Percentiles rank a stretch among this genome's conserved stretches.
Evolutionary conservation across 495 filamentous ascomycete species (phyloP).

Genomic region (Astrothelium macrocarpum): DNA sequence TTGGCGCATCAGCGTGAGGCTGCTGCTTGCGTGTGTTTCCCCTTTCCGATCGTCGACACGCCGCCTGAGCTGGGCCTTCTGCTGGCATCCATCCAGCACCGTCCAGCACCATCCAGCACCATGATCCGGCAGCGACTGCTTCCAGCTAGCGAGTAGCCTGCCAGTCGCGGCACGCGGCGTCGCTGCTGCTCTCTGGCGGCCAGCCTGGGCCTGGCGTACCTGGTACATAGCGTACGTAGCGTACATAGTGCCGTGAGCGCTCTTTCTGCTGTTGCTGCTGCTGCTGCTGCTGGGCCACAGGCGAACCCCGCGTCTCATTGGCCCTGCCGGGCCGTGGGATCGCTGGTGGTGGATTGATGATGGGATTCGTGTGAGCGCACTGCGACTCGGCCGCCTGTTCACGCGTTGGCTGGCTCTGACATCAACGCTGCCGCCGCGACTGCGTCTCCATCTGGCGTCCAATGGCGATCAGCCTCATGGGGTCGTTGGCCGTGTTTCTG

Average conservation of each 20-base stretch:
- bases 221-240: neutral
- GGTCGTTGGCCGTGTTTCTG: slow-evolving; percentile 5
- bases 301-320: neutral
- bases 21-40: neutral
- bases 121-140: neutral
- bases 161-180: neutral
- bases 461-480: slow-evolving; percentile 3
- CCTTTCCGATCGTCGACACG: neutral
- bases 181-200: neutral
- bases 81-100: neutral
- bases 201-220: neutral
- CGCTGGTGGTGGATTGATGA: neutral
- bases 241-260: neutral
- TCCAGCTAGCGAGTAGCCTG: neutral
- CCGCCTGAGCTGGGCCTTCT: neutral
- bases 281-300: neutral
- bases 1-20: slow-evolving; percentile 3
- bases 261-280: neutral
- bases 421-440: slow-evolving; percentile 3
- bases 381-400: slow-evolving; percentile 3
- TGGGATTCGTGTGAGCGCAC: neutral
- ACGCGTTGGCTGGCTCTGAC: slow-evolving; percentile 7
- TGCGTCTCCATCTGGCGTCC: neutral
- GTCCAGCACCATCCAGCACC: neutral
- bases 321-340: neutral